A percentile compares a stretch with the other conserved stretches of the same genome.
These are phyloP conservation scores for Rubia tinctorum DNA, from an alignment of 305 asterid genomes.

Conservation along the genomic window DNA sequence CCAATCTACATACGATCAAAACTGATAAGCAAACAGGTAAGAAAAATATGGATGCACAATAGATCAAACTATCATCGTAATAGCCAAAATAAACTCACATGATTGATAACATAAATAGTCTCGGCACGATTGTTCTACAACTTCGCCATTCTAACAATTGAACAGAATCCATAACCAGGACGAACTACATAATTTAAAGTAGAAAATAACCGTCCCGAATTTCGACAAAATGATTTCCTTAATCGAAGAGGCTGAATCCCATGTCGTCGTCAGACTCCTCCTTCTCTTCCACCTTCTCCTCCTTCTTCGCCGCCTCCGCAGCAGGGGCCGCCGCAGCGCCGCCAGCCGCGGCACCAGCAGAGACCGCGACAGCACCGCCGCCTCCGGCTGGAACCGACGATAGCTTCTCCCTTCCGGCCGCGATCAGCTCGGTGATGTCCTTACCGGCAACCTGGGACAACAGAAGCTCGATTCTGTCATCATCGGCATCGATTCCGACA, in stretches of 20 bases:
- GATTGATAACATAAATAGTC: neutral
- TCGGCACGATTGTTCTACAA: too few relatives aligned
- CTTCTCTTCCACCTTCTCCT: conserved; percentile 1
- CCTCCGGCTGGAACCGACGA: neutral
- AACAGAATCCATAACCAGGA: too few relatives aligned
- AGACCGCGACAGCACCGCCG: neutral
- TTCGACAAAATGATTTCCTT: neutral
- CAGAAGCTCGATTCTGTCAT: neutral
- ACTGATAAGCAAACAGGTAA: too few relatives aligned
- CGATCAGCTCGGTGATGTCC: neutral
- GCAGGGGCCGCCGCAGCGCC: neutral
- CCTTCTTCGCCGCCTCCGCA: neutral
- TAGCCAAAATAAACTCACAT: neutral
- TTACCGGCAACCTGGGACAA: neutral
- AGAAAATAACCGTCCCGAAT: neutral
- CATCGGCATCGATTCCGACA: neutral
- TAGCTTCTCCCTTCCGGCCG: neutral
- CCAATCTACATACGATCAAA: too few relatives aligned
- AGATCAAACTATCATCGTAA: too few relatives aligned
- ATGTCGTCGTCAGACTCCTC: neutral
- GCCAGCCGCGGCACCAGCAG: neutral
- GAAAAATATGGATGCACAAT: too few relatives aligned
- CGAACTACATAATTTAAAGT: neutral
- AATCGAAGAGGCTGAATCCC: conserved; percentile 1
- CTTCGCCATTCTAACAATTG: neutral